Conservation (phyloP, 2,329 filamentous ascomycete species). For the Sarocladium oryzae region DNA sequence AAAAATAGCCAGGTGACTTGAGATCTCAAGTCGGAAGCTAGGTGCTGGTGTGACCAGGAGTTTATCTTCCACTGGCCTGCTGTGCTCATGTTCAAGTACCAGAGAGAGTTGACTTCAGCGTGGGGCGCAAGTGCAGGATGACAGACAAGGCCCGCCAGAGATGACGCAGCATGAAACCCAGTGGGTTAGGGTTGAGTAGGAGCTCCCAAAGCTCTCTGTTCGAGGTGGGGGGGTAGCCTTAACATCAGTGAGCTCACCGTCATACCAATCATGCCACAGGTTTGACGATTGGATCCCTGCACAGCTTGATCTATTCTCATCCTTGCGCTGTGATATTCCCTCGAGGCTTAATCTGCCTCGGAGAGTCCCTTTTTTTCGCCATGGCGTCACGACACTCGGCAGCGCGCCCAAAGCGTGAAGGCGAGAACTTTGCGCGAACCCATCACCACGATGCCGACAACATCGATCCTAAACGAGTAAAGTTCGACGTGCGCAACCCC, state of each 20-base stretch:
- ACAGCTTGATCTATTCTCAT: background rate
- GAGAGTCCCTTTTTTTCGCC: background rate
- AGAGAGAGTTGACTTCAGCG: constrained; percentile 4
- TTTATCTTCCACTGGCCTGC: background rate
- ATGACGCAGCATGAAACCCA: constrained; percentile 1
- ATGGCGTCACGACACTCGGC: constrained; percentile 57
- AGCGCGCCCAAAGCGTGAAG: constrained; percentile 74
- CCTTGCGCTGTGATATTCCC: too few relatives aligned
- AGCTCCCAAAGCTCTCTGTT: constrained; percentile 9
- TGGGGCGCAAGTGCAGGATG: background rate
- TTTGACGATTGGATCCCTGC: too few relatives aligned
- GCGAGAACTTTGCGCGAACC: constrained; percentile 72
- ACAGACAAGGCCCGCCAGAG: background rate
- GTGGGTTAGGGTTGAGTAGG: background rate
- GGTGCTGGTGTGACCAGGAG: background rate
- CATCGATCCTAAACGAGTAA: constrained; percentile 64
- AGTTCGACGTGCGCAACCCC: constrained; percentile 92
- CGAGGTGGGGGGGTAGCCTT: background rate
- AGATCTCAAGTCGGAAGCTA: background rate
- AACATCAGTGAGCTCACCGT: too few relatives aligned
- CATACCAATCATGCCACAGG: too few relatives aligned
- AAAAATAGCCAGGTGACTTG: background rate
- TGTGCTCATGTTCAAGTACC: background rate
- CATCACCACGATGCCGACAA: constrained; percentile 54
- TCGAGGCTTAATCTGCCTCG: too few relatives aligned